phyloP scores from a whole-genome alignment of 2,329 filamentous ascomycete genomes.

The Diatrype stigma region DNA sequence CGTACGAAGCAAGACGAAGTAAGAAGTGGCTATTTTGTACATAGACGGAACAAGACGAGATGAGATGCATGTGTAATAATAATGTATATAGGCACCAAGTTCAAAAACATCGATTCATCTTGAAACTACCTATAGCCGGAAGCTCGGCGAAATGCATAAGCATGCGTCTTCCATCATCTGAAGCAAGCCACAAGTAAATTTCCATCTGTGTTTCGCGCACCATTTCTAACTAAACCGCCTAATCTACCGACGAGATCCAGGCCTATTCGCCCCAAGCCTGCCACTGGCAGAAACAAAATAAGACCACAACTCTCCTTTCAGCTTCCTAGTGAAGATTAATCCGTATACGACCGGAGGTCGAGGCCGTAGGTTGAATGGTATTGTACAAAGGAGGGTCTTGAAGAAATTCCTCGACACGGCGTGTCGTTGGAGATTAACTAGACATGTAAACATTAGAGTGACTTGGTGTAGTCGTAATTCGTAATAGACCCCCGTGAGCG shows the following conservation, averaged over 20 bases:
- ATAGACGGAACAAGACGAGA: too few relatives aligned
- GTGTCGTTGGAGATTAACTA: slow-evolving; percentile 19
- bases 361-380: slow-evolving; percentile 19
- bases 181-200: not conserved
- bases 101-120: not conserved
- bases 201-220: not conserved
- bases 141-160: not conserved
- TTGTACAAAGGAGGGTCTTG: slow-evolving; percentile 24
- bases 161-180: not conserved
- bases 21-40: too few relatives aligned
- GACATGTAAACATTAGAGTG: slow-evolving; percentile 31
- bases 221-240: not conserved
- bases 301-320: not conserved
- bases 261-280: not conserved
- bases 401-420: slow-evolving; percentile 21
- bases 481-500: slow-evolving; percentile 17
- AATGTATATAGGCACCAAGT: not conserved
- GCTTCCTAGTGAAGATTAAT: slow-evolving; percentile 3
- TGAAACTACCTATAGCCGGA: not conserved
- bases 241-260: not conserved
- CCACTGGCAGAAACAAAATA: not conserved
- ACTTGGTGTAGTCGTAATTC: slow-evolving; percentile 23
- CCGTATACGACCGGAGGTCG: slow-evolving; percentile 22
- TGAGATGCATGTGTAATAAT: too few relatives aligned
- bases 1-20: too few relatives aligned